phyloP scores from a whole-genome alignment of 345 rosid species.

The Brassica incana region DNA sequence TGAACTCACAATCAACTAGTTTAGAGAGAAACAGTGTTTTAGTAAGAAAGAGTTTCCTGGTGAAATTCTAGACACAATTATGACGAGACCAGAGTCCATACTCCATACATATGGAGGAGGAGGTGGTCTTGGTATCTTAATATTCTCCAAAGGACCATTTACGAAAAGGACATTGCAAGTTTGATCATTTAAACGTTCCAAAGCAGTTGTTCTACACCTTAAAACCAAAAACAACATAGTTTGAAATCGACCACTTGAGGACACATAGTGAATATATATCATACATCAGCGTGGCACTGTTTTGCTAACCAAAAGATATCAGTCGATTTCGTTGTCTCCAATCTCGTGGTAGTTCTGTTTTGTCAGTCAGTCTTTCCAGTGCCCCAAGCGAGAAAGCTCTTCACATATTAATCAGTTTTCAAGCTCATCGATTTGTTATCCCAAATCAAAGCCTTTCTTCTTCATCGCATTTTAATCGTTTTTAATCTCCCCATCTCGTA shows the following conservation, averaged over 20 bases:
- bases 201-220: too few relatives aligned
- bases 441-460: neutral
- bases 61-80: too few relatives aligned
- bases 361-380: constrained; percentile 52
- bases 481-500: neutral
- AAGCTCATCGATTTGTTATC: neutral
- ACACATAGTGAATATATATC: too few relatives aligned
- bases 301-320: constrained; percentile 27
- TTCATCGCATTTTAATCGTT: neutral
- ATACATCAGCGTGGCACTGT: neutral
- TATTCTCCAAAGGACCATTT: too few relatives aligned
- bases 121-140: too few relatives aligned
- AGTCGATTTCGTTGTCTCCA: neutral
- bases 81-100: too few relatives aligned
- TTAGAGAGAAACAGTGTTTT: neutral
- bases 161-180: too few relatives aligned
- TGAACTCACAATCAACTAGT: neutral
- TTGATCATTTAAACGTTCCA: too few relatives aligned
- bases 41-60: neutral
- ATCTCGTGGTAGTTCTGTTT: constrained; percentile 10
- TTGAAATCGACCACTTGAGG: too few relatives aligned
- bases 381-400: constrained; percentile 78
- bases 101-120: too few relatives aligned
- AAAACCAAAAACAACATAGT: too few relatives aligned
- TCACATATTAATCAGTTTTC: neutral